A percentile compares a stretch with the other conserved stretches of the same genome.
Conservation (phyloP, 768 basidiomycete genomes). For the Phanerochaete sordida region DNA sequence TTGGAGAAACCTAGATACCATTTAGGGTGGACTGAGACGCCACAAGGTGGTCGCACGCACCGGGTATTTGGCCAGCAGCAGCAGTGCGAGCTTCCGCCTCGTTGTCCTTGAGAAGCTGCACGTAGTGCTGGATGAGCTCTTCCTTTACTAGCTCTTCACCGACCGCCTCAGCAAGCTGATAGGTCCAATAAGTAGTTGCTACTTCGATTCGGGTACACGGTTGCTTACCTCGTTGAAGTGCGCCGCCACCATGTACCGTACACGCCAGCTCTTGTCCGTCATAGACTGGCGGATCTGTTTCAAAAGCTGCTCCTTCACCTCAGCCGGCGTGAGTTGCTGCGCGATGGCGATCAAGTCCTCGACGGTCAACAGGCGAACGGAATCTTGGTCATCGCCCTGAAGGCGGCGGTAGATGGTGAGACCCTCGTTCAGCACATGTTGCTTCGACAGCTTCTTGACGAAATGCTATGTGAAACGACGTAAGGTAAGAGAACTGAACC, state of each 20-base stretch:
- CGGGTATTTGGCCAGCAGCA: constrained; percentile 94
- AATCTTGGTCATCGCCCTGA: constrained; percentile 96
- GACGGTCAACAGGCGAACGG: constrained; percentile 91
- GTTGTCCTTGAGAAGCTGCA: constrained; percentile 93
- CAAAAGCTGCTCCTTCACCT: constrained; percentile 87
- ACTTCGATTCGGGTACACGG: background rate
- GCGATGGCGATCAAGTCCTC: constrained; percentile 94
- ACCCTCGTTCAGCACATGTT: constrained; percentile 80
- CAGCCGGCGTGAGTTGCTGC: constrained; percentile 76
- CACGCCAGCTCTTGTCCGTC: constrained; percentile 96
- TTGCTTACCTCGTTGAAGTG: constrained; percentile 87
- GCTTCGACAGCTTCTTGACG: constrained; percentile 73
- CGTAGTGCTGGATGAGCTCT: constrained; percentile 90
- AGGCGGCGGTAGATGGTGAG: constrained; percentile 92
- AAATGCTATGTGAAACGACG: constrained; percentile 58
- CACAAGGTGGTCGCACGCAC: constrained; percentile 37
- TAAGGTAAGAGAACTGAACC: constrained; percentile 9
- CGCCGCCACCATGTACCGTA: constrained; percentile 96
- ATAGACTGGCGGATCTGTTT: constrained; percentile 87
- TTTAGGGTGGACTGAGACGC: constrained; percentile 6
- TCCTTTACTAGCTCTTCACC: constrained; percentile 89
- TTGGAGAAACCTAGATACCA: constrained; percentile 78
- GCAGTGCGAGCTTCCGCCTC: constrained; percentile 98
- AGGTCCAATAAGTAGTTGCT: background rate
- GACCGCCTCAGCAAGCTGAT: constrained; percentile 84